Evolutionary conservation across 73 alveolate genomes (phyloP), one percentile per base, ranked within the genome.

Genomic region (Symbiodinium pilosum): DNA sequence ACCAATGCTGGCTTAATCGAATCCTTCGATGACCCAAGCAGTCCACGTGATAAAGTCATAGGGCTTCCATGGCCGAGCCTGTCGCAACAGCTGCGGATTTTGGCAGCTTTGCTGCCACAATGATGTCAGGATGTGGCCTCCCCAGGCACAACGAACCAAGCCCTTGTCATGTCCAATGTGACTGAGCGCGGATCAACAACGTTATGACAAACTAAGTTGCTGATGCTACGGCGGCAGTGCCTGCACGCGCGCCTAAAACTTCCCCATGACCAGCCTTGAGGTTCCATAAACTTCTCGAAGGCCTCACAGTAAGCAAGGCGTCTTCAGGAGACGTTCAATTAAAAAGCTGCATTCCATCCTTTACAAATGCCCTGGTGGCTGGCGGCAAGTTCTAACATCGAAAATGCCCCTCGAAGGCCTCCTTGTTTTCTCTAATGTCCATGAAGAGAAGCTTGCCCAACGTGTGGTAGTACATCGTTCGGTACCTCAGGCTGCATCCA

Each of bases 381-480:
- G 44, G 30, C 20, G 85, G 7, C 26, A 7, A 28, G 43, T n/a
- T 71, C 44, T 3, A 5, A 3, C 2, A 12, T 30, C 83, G 21
- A 7, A 64, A 8, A 64, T 64, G n/a, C 83, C 21, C 8, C 21
- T 47, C 59, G 14, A 6, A 12, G 41, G 93, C 69, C 99, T 93
- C 99, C 87, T 93, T 93, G 99, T 83, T 93, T 87, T 93, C 99
- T 28, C 93, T 26, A 54, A 83, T 83, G 86, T 93, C 99, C 99
- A 93, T 93, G 93, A 93, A 93, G 16, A 93, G 93, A 86, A 93
- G 56, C 99, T 93, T 93, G 86, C 93, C 93, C 93, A 93, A 39
- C 43, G 93, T 93, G 64, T 93, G 99, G 69, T 93, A 93, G 99
- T 93, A 93, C 99, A 93, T 93, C 8, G 99, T 93, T 40, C 99